Conservation (phyloP, 805 yeast species). For the Metschnikowia peoriensis region DNA sequence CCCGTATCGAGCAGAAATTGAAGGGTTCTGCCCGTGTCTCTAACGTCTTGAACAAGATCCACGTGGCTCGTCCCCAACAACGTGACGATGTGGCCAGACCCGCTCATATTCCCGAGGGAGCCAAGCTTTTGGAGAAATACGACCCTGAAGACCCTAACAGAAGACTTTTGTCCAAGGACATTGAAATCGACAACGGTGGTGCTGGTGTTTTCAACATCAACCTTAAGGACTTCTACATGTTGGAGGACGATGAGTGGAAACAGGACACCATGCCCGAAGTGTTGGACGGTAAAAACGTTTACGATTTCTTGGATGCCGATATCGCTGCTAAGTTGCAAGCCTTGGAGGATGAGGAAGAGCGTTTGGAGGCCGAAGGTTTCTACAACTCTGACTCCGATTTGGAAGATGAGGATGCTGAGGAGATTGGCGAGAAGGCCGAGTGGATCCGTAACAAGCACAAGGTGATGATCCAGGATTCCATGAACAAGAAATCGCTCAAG, state of each 20-base stretch:
- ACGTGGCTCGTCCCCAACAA: slow-evolving; percentile 84
- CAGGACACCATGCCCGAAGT: slow-evolving; percentile 96
- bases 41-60: slow-evolving; percentile 90
- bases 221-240: slow-evolving; percentile 84
- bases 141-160: slow-evolving; percentile 81
- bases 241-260: slow-evolving; percentile 98
- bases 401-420: slow-evolving; percentile 49
- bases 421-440: slow-evolving; percentile 75
- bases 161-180: slow-evolving; percentile 77
- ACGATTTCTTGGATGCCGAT: slow-evolving; percentile 96
- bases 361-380: slow-evolving; percentile 90
- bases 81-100: slow-evolving; percentile 84
- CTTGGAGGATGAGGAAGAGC: slow-evolving; percentile 95
- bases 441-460: slow-evolving; percentile 97
- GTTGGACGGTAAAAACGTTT: slow-evolving; percentile 92
- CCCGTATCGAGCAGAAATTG: slow-evolving; percentile 94
- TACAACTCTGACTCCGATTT: slow-evolving; percentile 80
- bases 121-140: slow-evolving; percentile 57
- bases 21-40: slow-evolving; percentile 88
- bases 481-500: slow-evolving; percentile 82
- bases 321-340: slow-evolving; percentile 91
- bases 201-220: slow-evolving; percentile 97
- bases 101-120: slow-evolving; percentile 80
- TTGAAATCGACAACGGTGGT: slow-evolving; percentile 95
- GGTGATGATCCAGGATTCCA: slow-evolving; percentile 84